Evolutionary conservation across 345 rosid species (phyloP).

Genomic region (Citrus reticulata): DNA sequence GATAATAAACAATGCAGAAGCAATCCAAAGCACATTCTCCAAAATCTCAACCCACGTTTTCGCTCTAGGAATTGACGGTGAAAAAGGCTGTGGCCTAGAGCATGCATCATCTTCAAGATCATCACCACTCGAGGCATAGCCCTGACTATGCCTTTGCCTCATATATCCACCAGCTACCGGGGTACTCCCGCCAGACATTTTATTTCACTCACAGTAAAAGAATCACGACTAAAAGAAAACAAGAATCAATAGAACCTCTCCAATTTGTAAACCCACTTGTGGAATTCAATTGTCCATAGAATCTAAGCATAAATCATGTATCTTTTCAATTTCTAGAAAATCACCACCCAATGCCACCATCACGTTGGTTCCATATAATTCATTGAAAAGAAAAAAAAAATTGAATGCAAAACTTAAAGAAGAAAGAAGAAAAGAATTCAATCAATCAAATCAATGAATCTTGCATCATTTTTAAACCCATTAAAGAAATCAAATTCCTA

Average conservation of each 20-base stretch:
- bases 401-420: not conserved
- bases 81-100: slow-evolving; percentile 59
- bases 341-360: not conserved
- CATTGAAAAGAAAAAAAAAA: not conserved
- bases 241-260: slow-evolving; percentile 11
- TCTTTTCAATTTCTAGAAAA: not conserved
- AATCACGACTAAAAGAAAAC: not conserved
- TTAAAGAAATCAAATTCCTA: not conserved
- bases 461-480: not conserved
- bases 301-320: not conserved
- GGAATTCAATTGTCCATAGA: slow-evolving; percentile 14
- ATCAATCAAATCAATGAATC: not conserved
- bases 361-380: not conserved
- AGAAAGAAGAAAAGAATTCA: not conserved
- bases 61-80: slow-evolving; percentile 33
- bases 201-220: slow-evolving; percentile 19
- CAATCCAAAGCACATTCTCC: slow-evolving; percentile 85
- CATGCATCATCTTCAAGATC: slow-evolving; percentile 93
- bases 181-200: slow-evolving; percentile 78
- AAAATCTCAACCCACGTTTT: slow-evolving; percentile 66
- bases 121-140: slow-evolving; percentile 82
- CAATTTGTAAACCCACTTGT: slow-evolving; percentile 13
- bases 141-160: slow-evolving; percentile 96
- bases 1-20: slow-evolving; percentile 66
- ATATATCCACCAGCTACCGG: slow-evolving; percentile 83